Base-by-base conservation (phyloP, 495 filamentous ascomycete genomes). In the Endocarpon pusillum region DNA sequence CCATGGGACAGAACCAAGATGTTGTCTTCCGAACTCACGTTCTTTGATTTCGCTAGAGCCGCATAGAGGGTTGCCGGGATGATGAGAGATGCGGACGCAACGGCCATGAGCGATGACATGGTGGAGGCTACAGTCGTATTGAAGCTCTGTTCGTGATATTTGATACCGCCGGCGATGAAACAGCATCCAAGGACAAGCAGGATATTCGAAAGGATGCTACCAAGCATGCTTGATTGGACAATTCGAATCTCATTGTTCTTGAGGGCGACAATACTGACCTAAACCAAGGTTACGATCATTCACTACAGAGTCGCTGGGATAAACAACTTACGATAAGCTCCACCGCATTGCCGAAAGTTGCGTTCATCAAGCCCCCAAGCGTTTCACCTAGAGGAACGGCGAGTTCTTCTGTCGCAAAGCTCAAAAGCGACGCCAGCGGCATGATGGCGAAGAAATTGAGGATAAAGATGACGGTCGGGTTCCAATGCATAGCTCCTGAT, bases 1-100 rank as follows among this genome's bases (percentile, higher is more conserved):
- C 42, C 44, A 11, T 40, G 49, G 20, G 46, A 48, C 5, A 56
- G 29, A 21, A n/a, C 37, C 7, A 48, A 26, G 12, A 48, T 73
- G 40, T 73, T 74, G 5, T 58, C 45, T 23, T 74, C 57, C 21
- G 27, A 21, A 8, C 35, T 24, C 10, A 32, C 10, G 11, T n/a
- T 2, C 4, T 5, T 31, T 4, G 43, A 45, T 25, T 33, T 37
- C 18, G 22, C 34, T 18, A 73, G 49, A 21, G 36, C 49, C 11
- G 47, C 41, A 23, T 43, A 44, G 19, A 57, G 41, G 1, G 42
- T 42, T 0, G 52, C 47, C 11, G 51, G 50, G 8, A 47, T 45
- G 19, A 57, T 43, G 3, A 45, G 32, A 9, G 41, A 39, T 1
- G 46, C 46, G 7, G 40, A 39, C 1, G 51, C 38, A 1, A 45